These are phyloP conservation scores for Immersiella caudata DNA, from an alignment of 495 filamentous ascomycete species.

Conservation along the genomic window DNA sequence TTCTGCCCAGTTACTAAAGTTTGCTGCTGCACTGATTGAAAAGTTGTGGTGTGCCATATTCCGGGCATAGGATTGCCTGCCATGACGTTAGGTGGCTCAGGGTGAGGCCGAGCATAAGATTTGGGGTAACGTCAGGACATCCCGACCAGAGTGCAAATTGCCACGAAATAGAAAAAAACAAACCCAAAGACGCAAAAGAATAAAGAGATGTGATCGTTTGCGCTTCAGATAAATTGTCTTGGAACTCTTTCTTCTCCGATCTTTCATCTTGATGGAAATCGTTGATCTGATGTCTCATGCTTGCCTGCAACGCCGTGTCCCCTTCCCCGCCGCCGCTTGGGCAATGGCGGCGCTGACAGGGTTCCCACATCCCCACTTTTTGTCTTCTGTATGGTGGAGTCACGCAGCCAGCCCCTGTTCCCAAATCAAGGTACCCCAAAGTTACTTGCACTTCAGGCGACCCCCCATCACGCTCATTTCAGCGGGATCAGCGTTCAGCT, in stretches of 20 bases:
- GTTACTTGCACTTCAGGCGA: neutral
- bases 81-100: conserved; percentile 23
- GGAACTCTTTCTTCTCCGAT: neutral
- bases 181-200: neutral
- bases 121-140: neutral
- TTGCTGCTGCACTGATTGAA: conserved; percentile 28
- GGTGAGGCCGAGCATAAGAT: neutral
- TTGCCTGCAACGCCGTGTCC: too few relatives aligned
- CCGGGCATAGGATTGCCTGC: conserved; percentile 23
- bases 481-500: neutral
- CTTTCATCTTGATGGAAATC: neutral
- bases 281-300: neutral
- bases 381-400: neutral
- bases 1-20: conserved; percentile 31
- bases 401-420: neutral
- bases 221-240: neutral
- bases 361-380: neutral
- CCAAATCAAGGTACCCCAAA: neutral
- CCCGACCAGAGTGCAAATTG: neutral
- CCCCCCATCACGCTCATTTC: neutral
- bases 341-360: neutral
- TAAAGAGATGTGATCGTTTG: neutral
- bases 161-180: neutral
- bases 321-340: neutral
- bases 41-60: conserved; percentile 35